phyloP scores from a whole-genome alignment of 2,329 filamentous ascomycete genomes.

The Parafenestella ontariensis region DNA sequence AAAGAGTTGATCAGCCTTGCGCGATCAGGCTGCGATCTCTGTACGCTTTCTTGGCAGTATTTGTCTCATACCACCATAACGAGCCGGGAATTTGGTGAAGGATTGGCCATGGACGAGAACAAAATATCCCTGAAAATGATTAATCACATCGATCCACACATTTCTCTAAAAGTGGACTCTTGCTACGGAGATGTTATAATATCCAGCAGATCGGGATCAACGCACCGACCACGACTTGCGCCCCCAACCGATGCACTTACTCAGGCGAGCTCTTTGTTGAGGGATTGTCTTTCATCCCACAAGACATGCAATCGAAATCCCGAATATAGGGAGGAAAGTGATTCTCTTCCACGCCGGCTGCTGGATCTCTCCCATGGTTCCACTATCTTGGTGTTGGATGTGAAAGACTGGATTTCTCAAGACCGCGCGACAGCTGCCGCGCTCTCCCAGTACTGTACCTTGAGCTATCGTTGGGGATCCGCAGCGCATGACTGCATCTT shows the following conservation, averaged over 20 bases:
- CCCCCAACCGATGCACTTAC: background rate
- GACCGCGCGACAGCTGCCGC: background rate
- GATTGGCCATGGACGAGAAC: background rate
- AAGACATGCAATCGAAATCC: background rate
- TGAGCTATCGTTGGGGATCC: constrained; percentile 2
- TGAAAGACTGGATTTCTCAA: background rate
- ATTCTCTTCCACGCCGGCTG: background rate
- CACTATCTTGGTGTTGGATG: background rate
- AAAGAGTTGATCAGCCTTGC: background rate
- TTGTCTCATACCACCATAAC: background rate
- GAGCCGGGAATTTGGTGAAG: too few species aligned
- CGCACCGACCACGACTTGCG: background rate
- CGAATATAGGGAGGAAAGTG: background rate
- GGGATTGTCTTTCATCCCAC: background rate
- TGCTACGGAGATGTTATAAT: too few species aligned
- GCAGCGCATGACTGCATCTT: background rate
- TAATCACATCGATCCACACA: too few species aligned
- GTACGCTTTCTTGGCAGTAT: background rate
- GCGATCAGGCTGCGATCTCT: background rate
- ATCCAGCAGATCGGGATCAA: too few species aligned
- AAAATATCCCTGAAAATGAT: background rate
- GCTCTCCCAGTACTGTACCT: background rate
- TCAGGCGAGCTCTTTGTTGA: background rate
- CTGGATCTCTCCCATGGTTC: background rate
- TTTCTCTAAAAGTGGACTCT: too few species aligned